Conservation (phyloP, 2,329 filamentous ascomycete genomes). For the Trichoderma brevicompactum region DNA sequence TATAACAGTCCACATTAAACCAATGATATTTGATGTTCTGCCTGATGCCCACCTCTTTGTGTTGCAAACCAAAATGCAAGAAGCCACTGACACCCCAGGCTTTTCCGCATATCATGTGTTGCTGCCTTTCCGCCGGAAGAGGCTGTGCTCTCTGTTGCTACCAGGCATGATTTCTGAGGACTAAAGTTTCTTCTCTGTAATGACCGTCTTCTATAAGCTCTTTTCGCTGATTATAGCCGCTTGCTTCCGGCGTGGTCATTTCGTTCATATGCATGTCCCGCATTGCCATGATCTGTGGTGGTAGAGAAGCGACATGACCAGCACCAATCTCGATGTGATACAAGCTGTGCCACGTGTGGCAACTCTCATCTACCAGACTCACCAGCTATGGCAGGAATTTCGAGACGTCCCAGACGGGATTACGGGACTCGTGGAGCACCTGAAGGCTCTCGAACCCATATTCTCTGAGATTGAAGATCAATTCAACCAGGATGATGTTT, state of each 20-base stretch:
- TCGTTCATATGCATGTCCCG: neutral
- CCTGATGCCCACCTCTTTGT: neutral
- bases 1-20: constrained; percentile 2
- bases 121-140: neutral
- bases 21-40: constrained; percentile 1
- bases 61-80: constrained; percentile 8
- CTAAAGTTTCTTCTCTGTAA: neutral
- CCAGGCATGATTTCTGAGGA: neutral
- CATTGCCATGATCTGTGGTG: neutral
- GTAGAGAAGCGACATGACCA: constrained; percentile 26
- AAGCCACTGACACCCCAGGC: neutral
- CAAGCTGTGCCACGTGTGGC: constrained; percentile 34
- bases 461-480: constrained; percentile 32
- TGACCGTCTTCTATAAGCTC: neutral
- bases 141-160: constrained; percentile 16
- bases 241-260: neutral
- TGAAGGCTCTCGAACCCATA: constrained; percentile 30
- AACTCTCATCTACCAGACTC: constrained; percentile 33
- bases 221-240: neutral
- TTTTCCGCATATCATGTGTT: neutral
- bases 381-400: constrained; percentile 36
- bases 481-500: constrained; percentile 25
- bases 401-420: constrained; percentile 35
- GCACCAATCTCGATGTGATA: constrained; percentile 36
- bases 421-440: constrained; percentile 31